phyloP scores from a whole-genome alignment of 805 yeast species.

The Yamadazyma nakazawae region DNA sequence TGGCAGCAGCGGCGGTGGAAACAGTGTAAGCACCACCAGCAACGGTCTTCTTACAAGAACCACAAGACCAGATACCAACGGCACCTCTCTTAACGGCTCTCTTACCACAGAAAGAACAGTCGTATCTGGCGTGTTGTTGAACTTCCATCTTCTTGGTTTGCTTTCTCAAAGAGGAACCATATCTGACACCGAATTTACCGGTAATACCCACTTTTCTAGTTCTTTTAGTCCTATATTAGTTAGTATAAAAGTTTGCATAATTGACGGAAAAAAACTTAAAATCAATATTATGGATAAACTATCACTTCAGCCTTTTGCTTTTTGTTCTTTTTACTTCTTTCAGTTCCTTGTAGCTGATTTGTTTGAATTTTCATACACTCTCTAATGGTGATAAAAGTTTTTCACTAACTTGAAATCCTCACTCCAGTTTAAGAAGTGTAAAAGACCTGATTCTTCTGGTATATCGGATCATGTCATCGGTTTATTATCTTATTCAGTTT shows the following conservation, averaged over 20 bases:
- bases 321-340: neutral
- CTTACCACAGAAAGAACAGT: constrained; percentile 99
- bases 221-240: constrained; percentile 89
- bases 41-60: constrained; percentile 90
- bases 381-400: no score
- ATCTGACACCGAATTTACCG: constrained; percentile 99
- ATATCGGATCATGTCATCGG: no score
- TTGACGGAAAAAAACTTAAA: neutral
- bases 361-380: no score
- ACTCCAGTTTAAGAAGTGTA: no score
- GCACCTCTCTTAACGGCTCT: constrained; percentile 96
- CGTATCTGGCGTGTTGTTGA: constrained; percentile 98
- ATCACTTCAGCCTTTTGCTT: neutral
- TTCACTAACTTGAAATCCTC: no score
- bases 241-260: constrained; percentile 28
- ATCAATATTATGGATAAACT: neutral
- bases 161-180: constrained; percentile 99
- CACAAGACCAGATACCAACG: constrained; percentile 98
- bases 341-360: no score
- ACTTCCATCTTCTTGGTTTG: constrained; percentile 99
- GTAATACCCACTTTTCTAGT: constrained; percentile 99
- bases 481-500: no score
- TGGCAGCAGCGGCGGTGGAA: constrained; percentile 99
- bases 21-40: constrained; percentile 99
- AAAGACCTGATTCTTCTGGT: no score